Evolutionary conservation across 1,284 basidiomycete genomes (phyloP).

Genomic region (Irpex sp.): DNA sequence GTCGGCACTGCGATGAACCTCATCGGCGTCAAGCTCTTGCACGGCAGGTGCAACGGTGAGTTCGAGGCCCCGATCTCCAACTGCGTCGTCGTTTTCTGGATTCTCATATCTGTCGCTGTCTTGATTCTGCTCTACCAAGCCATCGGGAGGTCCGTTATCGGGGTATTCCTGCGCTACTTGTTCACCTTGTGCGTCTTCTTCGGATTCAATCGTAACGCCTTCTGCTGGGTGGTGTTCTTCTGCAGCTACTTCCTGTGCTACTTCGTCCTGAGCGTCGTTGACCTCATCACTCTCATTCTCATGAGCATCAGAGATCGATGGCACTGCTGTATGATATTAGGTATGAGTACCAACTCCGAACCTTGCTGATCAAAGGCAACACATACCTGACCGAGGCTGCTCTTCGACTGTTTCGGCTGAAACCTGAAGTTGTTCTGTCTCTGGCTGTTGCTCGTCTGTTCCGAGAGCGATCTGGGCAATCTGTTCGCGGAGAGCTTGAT

Average conservation of each 20-base stretch:
- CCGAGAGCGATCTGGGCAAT: constrained; percentile 42
- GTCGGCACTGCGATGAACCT: constrained; percentile 22
- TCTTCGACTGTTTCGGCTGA: not conserved
- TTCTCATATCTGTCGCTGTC: constrained; percentile 7
- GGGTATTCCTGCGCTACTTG: not conserved
- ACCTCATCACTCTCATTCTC: not conserved
- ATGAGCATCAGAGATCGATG: not conserved
- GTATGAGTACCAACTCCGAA: not conserved
- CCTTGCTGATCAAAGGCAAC: not conserved
- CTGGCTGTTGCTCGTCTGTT: constrained; percentile 17
- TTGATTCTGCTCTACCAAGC: constrained; percentile 11
- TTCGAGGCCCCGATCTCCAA: constrained; percentile 4
- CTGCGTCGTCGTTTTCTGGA: not conserved
- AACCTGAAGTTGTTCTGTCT: not conserved
- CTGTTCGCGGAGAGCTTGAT: constrained; percentile 59
- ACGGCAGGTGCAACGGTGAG: constrained; percentile 3
- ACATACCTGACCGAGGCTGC: not conserved
- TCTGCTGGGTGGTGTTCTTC: not conserved
- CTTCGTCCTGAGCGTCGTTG: constrained; percentile 9
- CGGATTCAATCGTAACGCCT: not conserved
- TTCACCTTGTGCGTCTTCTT: not conserved
- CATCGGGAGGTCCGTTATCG: constrained; percentile 1
- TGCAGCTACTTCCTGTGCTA: not conserved
- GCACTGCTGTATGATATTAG: not conserved
- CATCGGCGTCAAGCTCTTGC: constrained; percentile 28